A percentile compares a stretch with the other conserved stretches of the same genome.
These are phyloP conservation scores for Hymenoscyphus fraxineus DNA, from an alignment of 2,329 filamentous ascomycete genomes.

Conservation along the genomic window DNA sequence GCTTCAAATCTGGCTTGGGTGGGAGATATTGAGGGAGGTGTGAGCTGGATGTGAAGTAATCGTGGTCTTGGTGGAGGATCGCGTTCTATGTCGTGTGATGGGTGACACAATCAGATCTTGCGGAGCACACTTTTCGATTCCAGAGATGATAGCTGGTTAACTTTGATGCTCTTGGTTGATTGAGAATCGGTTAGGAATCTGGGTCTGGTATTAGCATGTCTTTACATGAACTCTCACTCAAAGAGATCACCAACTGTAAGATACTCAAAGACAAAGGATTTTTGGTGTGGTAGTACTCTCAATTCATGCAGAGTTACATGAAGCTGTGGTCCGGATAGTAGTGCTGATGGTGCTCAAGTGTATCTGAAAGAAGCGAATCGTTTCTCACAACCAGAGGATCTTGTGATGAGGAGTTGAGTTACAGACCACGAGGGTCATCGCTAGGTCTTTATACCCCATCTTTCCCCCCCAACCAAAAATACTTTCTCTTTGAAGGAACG, in stretches of 20 bases:
- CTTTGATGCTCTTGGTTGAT: not conserved
- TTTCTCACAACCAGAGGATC: not conserved
- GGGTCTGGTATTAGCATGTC: not conserved
- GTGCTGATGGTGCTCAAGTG: not conserved
- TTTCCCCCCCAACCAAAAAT: not conserved
- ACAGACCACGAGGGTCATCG: not conserved
- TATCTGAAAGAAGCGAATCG: not conserved
- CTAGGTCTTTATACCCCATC: not conserved
- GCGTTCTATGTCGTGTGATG: not conserved
- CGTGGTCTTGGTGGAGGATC: not conserved
- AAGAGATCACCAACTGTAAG: not conserved
- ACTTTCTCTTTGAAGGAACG: not conserved
- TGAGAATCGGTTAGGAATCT: not conserved
- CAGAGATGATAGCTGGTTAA: not conserved
- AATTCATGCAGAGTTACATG: not conserved
- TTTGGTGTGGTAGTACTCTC: not conserved
- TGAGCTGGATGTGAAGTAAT: not conserved
- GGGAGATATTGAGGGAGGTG: not conserved
- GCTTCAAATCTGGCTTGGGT: not conserved
- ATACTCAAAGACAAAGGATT: not conserved
- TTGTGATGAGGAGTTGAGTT: not conserved
- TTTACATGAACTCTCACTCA: not conserved
- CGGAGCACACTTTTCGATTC: not conserved
- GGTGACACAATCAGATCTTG: not conserved
- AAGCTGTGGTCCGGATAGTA: not conserved